Conservation (phyloP, 192 early-diverging fungal genomes). For the Backusella tarrabulga region DNA sequence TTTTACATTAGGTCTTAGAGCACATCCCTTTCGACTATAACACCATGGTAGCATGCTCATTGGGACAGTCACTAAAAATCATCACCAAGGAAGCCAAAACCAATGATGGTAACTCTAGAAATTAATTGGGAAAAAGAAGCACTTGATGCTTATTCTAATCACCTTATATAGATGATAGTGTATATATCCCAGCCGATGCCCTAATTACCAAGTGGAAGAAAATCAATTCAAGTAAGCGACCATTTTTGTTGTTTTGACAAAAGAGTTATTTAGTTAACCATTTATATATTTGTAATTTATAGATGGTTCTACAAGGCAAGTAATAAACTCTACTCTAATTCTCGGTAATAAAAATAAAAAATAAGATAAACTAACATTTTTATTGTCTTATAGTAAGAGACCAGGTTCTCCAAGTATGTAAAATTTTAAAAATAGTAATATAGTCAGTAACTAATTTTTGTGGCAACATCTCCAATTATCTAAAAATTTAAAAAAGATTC, state of each 20-base stretch:
- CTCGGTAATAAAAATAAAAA: background rate
- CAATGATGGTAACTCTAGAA: background rate
- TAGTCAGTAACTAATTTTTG: background rate
- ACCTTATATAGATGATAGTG: background rate
- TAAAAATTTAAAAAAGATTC: background rate
- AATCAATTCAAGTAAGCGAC: background rate
- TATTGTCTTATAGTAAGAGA: background rate
- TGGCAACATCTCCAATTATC: background rate
- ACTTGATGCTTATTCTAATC: background rate
- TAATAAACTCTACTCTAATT: background rate
- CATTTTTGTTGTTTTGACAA: background rate
- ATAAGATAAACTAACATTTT: background rate
- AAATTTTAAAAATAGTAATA: background rate
- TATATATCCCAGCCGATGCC: background rate
- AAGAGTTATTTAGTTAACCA: background rate
- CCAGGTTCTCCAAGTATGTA: background rate
- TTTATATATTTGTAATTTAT: background rate
- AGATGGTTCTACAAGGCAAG: background rate
- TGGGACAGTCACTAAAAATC: background rate
- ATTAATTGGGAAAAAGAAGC: background rate
- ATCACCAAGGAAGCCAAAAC: background rate
- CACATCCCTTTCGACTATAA: background rate
- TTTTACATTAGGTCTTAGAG: background rate
- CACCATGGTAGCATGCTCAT: background rate
- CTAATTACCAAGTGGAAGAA: background rate